Base-by-base conservation (phyloP, 345 rosid species). In the Linum tenue region DNA sequence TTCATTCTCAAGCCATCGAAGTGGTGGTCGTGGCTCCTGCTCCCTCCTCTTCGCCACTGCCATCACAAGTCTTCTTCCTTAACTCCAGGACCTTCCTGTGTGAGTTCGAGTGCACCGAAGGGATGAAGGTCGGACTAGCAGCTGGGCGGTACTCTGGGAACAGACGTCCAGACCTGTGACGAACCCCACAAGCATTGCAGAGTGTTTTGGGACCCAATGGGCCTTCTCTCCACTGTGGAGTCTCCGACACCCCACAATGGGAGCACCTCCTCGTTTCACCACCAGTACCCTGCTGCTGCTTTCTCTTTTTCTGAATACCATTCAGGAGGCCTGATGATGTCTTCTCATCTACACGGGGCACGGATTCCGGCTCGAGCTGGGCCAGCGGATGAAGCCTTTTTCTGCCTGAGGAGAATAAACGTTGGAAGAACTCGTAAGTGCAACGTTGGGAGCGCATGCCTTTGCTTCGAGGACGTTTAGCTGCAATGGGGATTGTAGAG, bases 391-490 rank as follows among this genome's bases (percentile, higher is more conserved):
- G 53, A 48, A 48, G 15, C 53, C 50, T 2, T 11, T 15, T 48
- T 48, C 14, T 15, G 11, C 53, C 53, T 1, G 53, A 22, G 31
- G 31, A 12, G 14, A 48, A 48, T 6, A 48, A 15, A 9, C 53
- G 53, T 12, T 48, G 53, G 53, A 48, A 48, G 53, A 48, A 48
- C 12, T 48, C 53, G 2, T 48, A 48, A 15, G 15, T 48, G 53
- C 53, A 15, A 11, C 64, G 64, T 11, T 39, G 64, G 56, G 79
- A 81, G 53, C 79, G 86, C 41, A 79, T 66, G 48, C 87, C 79
- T 82, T 92, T 89, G 85, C 86, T 87, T 77, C 98, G 87, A 61
- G 84, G 64, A 5, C 96, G 83, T 77, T 83, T 92, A 72, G 78
- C 79, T 0, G 76, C 83, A 60, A 81, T 70, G 60, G 41, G 57